Base-by-base conservation (phyloP, 1,284 basidiomycete genomes). In the Austroboletus niveus region DNA sequence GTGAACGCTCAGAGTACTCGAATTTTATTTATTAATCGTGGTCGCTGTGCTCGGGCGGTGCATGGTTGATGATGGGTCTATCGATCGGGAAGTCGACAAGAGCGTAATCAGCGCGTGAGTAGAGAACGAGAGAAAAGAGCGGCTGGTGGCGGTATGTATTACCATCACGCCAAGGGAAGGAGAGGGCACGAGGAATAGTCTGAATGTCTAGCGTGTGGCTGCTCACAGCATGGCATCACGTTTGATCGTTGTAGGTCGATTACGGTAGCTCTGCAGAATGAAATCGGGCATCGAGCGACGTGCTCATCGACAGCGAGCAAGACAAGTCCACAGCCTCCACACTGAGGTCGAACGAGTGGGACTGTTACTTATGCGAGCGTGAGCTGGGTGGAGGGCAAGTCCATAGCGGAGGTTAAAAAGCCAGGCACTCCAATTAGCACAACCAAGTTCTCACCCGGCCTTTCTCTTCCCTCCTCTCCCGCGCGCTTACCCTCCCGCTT, bases 381-480 rank as follows among this genome's bases (percentile, higher is more conserved):
- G 17, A 17, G 17, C 17, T 17, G 44, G 52, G 42, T 51, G 48
- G 36, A 46, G 39, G 50, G 49, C 27, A 38, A 22, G 35, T 36
- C 42, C 27, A 40, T 47, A 51, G 68, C 64, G 64, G 64, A 66
- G 66, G 60, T 69, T 69, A 49, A 24, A 69, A 69, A 60, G 44
- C 42, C 53, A 57, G 51, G 56, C 55, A 61, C 62, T 50, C 51
- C 50, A 49, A 54, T 55, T 52, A 49, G 46, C 27, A 52, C 50
- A 27, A 43, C 27, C 43, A 47, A 47, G 66, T 66, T 66, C 62
- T 68, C 69, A 68, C 64, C 52, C 53, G 49, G 31, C 51, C 51
- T 61, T 52, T 54, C 55, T 47, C 43, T 45, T 42, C 48, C 48
- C 46, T 47, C 47, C 52, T 45, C 42, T 9, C 51, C 51, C 55